phyloP scores from a whole-genome alignment of 306 rosid species.

The Vigna unguiculata region DNA sequence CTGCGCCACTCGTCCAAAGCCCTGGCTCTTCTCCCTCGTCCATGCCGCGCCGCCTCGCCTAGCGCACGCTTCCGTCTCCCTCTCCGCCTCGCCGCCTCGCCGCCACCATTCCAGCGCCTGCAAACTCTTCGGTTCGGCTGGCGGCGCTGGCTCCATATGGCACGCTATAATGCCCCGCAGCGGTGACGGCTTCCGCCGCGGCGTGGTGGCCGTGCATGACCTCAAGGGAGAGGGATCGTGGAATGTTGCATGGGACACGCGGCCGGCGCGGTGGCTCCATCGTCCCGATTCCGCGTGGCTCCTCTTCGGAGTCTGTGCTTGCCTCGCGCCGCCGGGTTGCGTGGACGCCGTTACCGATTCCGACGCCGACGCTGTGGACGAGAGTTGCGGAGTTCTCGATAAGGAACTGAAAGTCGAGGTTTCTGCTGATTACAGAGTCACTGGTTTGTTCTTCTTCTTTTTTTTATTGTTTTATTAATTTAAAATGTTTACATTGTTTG shows the following conservation, averaged over 20 bases:
- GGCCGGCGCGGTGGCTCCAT: conserved; percentile 97
- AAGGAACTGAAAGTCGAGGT: conserved; percentile 40
- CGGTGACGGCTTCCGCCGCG: conserved; percentile 40
- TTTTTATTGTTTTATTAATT: background rate
- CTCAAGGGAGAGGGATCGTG: conserved; percentile 89
- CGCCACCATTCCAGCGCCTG: conserved; percentile 76
- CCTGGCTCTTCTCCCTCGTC: conserved; percentile 46
- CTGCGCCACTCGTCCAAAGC: conserved; percentile 48
- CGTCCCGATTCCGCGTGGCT: conserved; percentile 90
- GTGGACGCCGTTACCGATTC: conserved; percentile 33
- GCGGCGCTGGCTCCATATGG: conserved; percentile 86
- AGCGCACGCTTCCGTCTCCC: conserved; percentile 26
- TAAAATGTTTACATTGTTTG: background rate
- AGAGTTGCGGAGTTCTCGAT: background rate
- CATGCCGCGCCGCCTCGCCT: conserved; percentile 63
- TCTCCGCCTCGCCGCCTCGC: conserved; percentile 24
- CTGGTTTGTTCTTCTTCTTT: conserved; percentile 54
- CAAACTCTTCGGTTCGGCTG: conserved; percentile 47
- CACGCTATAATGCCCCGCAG: conserved; percentile 74
- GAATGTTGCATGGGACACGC: conserved; percentile 92
- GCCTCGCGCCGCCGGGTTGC: conserved; percentile 64
- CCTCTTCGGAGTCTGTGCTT: conserved; percentile 84
- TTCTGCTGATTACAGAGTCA: conserved; percentile 66
- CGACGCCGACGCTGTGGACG: background rate
- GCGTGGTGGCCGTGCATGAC: conserved; percentile 53